Conservation (phyloP, 345 rosid genomes). For the Citrus maxima region DNA sequence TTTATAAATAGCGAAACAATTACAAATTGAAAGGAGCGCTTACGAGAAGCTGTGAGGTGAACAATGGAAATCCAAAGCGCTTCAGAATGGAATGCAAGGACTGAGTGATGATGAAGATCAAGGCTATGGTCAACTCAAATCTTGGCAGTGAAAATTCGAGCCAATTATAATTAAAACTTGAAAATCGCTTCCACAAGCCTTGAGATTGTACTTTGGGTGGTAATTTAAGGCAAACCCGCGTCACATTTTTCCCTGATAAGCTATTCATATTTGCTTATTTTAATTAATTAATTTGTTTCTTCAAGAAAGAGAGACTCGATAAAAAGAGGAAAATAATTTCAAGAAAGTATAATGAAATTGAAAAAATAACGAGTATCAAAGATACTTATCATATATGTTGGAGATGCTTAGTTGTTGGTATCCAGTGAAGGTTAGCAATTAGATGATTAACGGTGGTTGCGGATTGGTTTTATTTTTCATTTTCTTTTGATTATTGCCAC, state of each 20-base stretch:
- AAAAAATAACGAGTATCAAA: neutral
- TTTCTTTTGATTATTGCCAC: neutral
- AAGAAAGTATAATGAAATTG: neutral
- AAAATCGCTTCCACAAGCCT: neutral
- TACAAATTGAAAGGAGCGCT: neutral
- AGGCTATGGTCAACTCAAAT: constrained; percentile 23
- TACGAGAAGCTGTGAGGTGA: constrained; percentile 36
- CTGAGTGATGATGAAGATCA: constrained; percentile 19
- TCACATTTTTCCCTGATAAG: neutral
- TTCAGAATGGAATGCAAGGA: constrained; percentile 9
- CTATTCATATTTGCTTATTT: neutral
- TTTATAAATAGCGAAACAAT: no score
- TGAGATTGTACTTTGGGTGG: constrained; percentile 6
- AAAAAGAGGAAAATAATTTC: no score
- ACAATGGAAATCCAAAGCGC: constrained; percentile 19
- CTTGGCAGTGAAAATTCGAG: constrained; percentile 23
- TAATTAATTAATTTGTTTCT: no score
- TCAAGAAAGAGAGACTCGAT: no score
- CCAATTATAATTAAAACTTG: neutral
- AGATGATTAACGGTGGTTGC: neutral
- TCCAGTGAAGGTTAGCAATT: neutral
- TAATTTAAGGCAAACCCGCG: neutral
- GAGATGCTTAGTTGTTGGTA: neutral
- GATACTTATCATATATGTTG: neutral
- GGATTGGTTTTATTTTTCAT: neutral